A percentile compares a stretch with the other conserved stretches of the same genome.
phyloP scores from a whole-genome alignment of 2,329 filamentous ascomycete genomes.

The Stemphylium vesicarium region DNA sequence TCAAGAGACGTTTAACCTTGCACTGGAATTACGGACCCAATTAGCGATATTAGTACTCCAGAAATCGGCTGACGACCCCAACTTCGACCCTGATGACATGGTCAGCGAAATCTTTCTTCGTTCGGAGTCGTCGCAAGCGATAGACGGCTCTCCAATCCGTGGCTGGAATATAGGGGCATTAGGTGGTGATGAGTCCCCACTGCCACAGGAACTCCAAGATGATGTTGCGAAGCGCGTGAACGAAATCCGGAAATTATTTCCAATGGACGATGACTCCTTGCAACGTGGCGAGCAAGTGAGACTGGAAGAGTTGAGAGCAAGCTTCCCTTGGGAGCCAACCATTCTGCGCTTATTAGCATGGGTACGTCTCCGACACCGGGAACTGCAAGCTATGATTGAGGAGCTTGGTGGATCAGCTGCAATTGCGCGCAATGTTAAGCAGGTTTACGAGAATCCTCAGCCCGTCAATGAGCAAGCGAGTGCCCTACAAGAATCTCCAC shows the following conservation, averaged over 20 bases:
- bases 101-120: constrained; percentile 53
- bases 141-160: constrained; percentile 26
- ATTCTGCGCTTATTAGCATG: constrained; percentile 55
- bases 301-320: constrained; percentile 51
- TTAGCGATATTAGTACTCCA: constrained; percentile 55
- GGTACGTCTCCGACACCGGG: constrained; percentile 52
- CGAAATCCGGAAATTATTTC: constrained; percentile 47
- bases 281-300: constrained; percentile 46
- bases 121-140: constrained; percentile 19
- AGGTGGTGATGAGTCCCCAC: constrained; percentile 44
- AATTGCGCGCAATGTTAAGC: constrained; percentile 45
- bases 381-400: constrained; percentile 54
- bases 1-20: constrained; percentile 56
- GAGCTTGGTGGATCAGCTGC: constrained; percentile 52
- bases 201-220: constrained; percentile 46
- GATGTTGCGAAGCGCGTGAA: constrained; percentile 49
- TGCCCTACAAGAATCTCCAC: constrained; percentile 21
- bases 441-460: constrained; percentile 23
- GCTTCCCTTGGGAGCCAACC: constrained; percentile 60
- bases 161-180: constrained; percentile 48
- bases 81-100: constrained; percentile 50
- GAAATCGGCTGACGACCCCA: constrained; percentile 34
- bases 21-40: constrained; percentile 63
- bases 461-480: constrained; percentile 7
- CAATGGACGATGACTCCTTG: constrained; percentile 39